Percentiles rank a stretch among this genome's conserved stretches.
Conservation (phyloP, 2,329 filamentous ascomycete genomes). For the Fusarium sp. region DNA sequence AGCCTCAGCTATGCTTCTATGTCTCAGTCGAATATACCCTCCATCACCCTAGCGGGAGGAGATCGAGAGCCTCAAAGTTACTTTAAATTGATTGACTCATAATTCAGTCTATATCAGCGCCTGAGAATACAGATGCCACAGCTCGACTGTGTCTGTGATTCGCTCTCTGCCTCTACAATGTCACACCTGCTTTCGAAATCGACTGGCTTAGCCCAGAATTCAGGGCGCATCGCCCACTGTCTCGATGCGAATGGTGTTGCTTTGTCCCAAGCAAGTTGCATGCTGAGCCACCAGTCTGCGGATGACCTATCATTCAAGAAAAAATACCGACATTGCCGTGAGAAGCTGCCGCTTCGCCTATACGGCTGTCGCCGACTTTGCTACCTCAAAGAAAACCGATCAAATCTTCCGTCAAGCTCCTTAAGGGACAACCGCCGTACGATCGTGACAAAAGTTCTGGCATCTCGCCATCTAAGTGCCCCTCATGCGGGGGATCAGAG, state of each 20-base stretch:
- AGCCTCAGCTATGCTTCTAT: conserved; percentile 4
- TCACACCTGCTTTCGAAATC: conserved; percentile 15
- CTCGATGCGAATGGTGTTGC: conserved; percentile 36
- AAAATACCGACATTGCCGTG: not conserved
- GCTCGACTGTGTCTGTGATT: conserved; percentile 22
- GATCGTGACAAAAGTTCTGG: conserved; percentile 16
- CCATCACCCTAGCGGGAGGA: conserved; percentile 16
- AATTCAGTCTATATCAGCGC: conserved; percentile 30
- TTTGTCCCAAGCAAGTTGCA: conserved; percentile 30
- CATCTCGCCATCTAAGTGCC: conserved; percentile 3
- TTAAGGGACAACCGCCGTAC: conserved; percentile 6
- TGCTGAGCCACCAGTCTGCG: conserved; percentile 18
- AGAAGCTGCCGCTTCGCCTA: conserved; percentile 16
- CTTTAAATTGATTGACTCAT: conserved; percentile 18
- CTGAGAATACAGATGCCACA: conserved; percentile 15
- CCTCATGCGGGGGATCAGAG: conserved; percentile 41
- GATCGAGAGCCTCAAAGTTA: conserved; percentile 17
- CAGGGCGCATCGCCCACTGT: conserved; percentile 16
- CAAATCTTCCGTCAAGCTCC: conserved; percentile 5
- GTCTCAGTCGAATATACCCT: conserved; percentile 33
- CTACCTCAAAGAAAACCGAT: not conserved
- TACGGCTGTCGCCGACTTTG: conserved; percentile 1
- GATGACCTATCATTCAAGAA: conserved; percentile 19
- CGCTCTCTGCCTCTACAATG: conserved; percentile 6
- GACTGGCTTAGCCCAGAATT: conserved; percentile 16